Evolutionary conservation across 257 asterid species (phyloP).

Genomic region (Echites panduratus): DNA sequence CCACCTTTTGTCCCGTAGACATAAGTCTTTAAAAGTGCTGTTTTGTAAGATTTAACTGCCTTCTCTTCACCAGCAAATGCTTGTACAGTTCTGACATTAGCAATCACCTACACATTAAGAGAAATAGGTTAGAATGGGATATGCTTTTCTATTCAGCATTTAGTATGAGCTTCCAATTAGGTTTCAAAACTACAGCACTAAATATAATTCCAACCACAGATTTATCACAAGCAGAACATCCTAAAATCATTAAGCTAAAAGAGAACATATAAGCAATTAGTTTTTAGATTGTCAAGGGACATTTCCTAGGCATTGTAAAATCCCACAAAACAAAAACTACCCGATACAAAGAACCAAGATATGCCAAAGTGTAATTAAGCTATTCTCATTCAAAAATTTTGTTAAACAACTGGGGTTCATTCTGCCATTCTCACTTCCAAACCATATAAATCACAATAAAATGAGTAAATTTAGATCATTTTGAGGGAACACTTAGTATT

Average conservation of each 20-base stretch:
- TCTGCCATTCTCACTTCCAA: not conserved
- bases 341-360: too few species aligned
- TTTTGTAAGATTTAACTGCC: conserved; percentile 59
- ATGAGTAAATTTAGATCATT: not conserved
- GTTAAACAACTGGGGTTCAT: not conserved
- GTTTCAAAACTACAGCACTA: not conserved
- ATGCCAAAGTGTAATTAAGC: too few species aligned
- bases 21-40: conserved; percentile 60
- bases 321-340: too few species aligned
- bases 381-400: not conserved
- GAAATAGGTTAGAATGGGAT: not conserved
- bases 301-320: not conserved
- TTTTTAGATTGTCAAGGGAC: not conserved
- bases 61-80: conserved; percentile 93
- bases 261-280: not conserved
- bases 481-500: not conserved
- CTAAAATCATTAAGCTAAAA: not conserved
- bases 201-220: not conserved
- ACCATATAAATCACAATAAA: not conserved
- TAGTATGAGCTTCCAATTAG: not conserved
- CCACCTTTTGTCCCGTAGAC: conserved; percentile 82
- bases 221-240: not conserved
- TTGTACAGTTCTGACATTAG: conserved; percentile 88
- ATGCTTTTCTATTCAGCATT: not conserved
- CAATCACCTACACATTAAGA: conserved; percentile 51